phyloP scores from a whole-genome alignment of 805 yeast species.

The Barnettozyma populi region DNA sequence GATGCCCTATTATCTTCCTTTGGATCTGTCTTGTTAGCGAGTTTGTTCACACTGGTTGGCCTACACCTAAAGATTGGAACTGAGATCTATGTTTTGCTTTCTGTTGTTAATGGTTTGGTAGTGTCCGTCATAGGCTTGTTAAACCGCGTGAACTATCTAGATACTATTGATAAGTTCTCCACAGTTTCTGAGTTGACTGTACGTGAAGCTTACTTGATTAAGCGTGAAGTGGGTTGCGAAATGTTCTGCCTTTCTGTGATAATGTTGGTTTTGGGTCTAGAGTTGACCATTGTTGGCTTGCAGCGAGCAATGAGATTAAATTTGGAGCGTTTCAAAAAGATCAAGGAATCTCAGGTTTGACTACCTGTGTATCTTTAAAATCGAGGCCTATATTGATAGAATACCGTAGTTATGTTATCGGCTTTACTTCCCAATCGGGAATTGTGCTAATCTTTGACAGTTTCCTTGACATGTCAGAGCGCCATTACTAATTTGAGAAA shows the following conservation, averaged over 20 bases:
- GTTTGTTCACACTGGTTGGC: constrained; percentile 4
- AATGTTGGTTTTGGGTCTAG: constrained; percentile 4
- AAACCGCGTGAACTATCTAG: background rate
- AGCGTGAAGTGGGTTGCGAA: constrained; percentile 3
- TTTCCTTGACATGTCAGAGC: background rate
- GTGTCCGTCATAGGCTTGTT: constrained; percentile 4
- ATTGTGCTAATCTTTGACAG: background rate
- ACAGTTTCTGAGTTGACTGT: background rate
- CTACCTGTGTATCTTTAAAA: background rate
- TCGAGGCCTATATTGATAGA: background rate
- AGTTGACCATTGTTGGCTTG: constrained; percentile 1
- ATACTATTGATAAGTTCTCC: background rate
- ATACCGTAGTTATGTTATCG: background rate
- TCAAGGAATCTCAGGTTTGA: background rate
- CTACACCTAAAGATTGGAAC: background rate
- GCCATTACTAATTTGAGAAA: background rate
- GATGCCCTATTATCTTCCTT: constrained; percentile 1
- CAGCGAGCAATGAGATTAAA: constrained; percentile 1
- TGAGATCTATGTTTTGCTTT: background rate
- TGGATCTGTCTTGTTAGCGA: constrained; percentile 4
- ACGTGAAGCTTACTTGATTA: constrained; percentile 1
- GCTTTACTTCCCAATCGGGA: constrained; percentile 3
- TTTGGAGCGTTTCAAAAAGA: background rate
- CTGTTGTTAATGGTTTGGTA: constrained; percentile 3
- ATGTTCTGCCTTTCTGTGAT: constrained; percentile 1